Conservation (phyloP, 2,329 filamentous ascomycete genomes). For the Cercospora beticola region DNA sequence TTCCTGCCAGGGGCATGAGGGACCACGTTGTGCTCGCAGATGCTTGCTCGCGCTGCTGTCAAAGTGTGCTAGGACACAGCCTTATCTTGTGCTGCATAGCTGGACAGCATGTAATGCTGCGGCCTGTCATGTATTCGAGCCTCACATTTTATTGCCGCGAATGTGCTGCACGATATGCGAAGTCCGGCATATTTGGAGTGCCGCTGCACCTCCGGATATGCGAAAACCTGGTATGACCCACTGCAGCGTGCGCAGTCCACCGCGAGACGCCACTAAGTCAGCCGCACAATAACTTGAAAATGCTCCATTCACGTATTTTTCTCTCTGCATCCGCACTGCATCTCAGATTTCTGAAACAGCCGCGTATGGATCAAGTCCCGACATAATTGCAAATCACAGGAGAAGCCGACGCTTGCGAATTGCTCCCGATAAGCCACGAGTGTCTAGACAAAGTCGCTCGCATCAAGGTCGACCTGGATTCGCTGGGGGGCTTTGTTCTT, state of each 20-base stretch:
- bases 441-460: conserved; percentile 1
- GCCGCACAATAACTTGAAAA: not conserved
- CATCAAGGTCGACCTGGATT: not conserved
- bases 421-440: conserved; percentile 1
- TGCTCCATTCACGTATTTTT: not conserved
- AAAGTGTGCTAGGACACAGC: not conserved
- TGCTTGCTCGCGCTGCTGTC: not conserved
- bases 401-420: conserved; percentile 3
- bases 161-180: not conserved
- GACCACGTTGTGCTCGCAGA: not conserved
- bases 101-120: not conserved
- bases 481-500: conserved; percentile 2
- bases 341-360: conserved; percentile 13
- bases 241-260: not conserved
- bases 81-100: not conserved
- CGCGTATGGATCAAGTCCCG: conserved; percentile 1
- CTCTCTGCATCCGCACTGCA: not conserved
- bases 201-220: conserved; percentile 1
- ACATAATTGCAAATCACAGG: conserved; percentile 11
- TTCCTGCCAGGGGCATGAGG: not conserved
- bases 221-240: conserved; percentile 1
- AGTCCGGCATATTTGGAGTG: conserved; percentile 8
- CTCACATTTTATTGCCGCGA: not conserved
- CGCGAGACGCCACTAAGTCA: conserved; percentile 8
- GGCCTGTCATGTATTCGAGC: not conserved